Evolutionary conservation across 176 grass and related monocot genomes (phyloP).

Genomic region (Puya raimondii): DNA sequence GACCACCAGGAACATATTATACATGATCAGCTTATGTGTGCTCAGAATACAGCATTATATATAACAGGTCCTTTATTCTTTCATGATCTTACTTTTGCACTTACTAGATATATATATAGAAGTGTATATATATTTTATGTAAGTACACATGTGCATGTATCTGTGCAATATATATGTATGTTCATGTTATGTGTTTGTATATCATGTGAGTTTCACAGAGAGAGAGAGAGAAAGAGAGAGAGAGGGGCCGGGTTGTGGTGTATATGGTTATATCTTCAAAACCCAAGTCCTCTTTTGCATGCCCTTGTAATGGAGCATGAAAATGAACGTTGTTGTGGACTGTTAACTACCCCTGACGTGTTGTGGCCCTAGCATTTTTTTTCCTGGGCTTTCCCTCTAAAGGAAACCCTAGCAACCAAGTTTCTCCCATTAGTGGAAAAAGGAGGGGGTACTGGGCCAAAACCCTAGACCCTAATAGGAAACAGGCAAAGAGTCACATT

Average conservation of each 20-base stretch:
- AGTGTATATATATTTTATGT: not conserved
- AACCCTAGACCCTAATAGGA: conserved; percentile 1
- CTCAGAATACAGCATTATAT: not conserved
- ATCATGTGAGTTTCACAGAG: not conserved
- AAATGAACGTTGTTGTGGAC: conserved; percentile 52
- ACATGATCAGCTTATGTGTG: not conserved
- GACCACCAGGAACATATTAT: not conserved
- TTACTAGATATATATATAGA: not conserved
- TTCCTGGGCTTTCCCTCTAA: conserved; percentile 33
- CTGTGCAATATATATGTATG: too few species aligned
- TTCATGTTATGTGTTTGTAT: too few species aligned
- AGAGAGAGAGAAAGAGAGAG: conserved; percentile 6
- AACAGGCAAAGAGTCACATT: not conserved
- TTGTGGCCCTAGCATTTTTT: conserved; percentile 29
- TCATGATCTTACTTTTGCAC: not conserved
- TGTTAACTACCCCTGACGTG: conserved; percentile 54
- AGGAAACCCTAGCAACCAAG: conserved; percentile 28
- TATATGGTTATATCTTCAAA: not conserved
- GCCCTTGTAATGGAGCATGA: conserved; percentile 25
- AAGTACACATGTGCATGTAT: not conserved
- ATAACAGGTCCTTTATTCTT: not conserved
- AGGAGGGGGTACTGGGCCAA: not conserved
- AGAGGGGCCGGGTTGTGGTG: not conserved
- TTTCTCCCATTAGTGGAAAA: not conserved
- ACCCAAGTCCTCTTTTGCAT: conserved; percentile 2